Percentiles rank a stretch among this genome's conserved stretches.
These are phyloP conservation scores for Acer negundo DNA, from an alignment of 345 rosid genomes.

Conservation along the genomic window DNA sequence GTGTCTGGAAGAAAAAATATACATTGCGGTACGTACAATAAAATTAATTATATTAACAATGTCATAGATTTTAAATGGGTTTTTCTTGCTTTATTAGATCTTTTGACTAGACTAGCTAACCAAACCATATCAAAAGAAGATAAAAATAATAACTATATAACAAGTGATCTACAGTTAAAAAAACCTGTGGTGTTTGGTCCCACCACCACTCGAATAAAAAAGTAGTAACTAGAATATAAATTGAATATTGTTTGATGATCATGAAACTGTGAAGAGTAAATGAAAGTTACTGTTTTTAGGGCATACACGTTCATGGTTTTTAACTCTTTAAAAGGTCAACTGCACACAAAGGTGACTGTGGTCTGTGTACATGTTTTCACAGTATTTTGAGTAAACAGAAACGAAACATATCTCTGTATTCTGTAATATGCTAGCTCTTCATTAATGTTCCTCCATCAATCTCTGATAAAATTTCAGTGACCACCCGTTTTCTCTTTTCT, in stretches of 20 bases:
- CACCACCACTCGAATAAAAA: not conserved
- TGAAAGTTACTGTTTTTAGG: conserved; percentile 12
- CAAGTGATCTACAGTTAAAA: conserved; percentile 20
- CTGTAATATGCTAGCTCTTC: not conserved
- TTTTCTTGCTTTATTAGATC: conserved; percentile 8
- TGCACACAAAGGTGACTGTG: not conserved
- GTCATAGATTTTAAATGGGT: not conserved
- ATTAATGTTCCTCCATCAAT: not conserved
- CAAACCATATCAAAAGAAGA: conserved; percentile 50
- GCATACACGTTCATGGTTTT: conserved; percentile 12
- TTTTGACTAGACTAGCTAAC: conserved; percentile 39
- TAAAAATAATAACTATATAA: conserved; percentile 24
- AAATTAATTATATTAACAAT: not conserved
- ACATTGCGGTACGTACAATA: not conserved
- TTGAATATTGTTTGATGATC: not conserved
- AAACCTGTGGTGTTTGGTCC: conserved; percentile 1
- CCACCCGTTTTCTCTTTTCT: not conserved
- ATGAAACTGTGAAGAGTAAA: not conserved
- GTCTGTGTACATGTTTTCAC: not conserved
- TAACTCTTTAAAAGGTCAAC: conserved; percentile 20
- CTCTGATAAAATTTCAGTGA: not conserved
- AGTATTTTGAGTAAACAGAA: conserved; percentile 27
- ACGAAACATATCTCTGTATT: conserved; percentile 12
- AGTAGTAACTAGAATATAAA: too few species aligned
- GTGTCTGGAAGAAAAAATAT: not conserved